Conservation (phyloP, 2,329 filamentous ascomycete species). For the Cercospora beticola region DNA sequence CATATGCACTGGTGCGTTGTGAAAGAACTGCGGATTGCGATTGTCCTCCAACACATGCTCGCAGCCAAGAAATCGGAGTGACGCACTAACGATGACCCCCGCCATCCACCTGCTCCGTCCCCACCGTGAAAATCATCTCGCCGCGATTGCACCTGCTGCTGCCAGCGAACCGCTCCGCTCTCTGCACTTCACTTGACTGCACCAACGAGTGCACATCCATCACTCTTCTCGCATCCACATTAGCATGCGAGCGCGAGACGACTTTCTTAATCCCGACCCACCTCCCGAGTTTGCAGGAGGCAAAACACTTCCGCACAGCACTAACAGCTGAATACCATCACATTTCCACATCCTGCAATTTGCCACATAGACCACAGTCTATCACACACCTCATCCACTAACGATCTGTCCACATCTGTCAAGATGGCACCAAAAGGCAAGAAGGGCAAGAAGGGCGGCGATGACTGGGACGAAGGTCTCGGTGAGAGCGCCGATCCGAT, state of each 20-base stretch:
- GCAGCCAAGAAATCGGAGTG: conserved; percentile 2
- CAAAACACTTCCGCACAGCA: conserved; percentile 26
- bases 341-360: conserved; percentile 1
- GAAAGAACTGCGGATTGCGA: background rate
- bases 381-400: background rate
- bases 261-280: conserved; percentile 33
- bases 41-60: background rate
- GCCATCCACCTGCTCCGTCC: conserved; percentile 2
- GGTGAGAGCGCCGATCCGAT: conserved; percentile 72
- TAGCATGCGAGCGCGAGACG: conserved; percentile 35
- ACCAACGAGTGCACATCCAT: conserved; percentile 7
- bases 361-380: conserved; percentile 8
- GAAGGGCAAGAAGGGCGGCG: conserved; percentile 74
- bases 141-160: background rate
- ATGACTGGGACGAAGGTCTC: conserved; percentile 93
- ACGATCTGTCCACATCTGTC: conserved; percentile 12
- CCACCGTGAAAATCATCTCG: conserved; percentile 8
- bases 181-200: conserved; percentile 11
- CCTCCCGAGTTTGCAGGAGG: conserved; percentile 33
- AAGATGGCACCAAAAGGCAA: conserved; percentile 93
- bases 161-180: background rate
- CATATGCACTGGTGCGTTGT: background rate
- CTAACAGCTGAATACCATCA: conserved; percentile 31
- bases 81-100: conserved; percentile 3
- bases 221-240: conserved; percentile 22